These are phyloP conservation scores for Fusarium sp. DNA, from an alignment of 2,329 filamentous ascomycete species.

Conservation along the genomic window DNA sequence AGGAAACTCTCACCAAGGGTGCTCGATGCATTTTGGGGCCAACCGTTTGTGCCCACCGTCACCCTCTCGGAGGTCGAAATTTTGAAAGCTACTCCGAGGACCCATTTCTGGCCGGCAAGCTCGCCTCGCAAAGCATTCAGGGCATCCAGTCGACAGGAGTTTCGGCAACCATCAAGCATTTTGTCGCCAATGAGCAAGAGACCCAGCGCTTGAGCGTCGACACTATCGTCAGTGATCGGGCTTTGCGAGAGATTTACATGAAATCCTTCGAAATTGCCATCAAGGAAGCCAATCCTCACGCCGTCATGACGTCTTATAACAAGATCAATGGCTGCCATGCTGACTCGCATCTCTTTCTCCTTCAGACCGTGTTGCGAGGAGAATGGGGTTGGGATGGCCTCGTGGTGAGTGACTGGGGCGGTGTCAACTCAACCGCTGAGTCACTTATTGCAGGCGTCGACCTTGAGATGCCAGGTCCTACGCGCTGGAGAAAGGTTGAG, in stretches of 20 bases:
- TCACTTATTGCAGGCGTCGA: slow-evolving; percentile 23
- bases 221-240: slow-evolving; percentile 5
- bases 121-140: slow-evolving; percentile 44
- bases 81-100: slow-evolving; percentile 48
- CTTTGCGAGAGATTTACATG: slow-evolving; percentile 33
- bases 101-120: slow-evolving; percentile 52
- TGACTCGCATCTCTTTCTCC: slow-evolving; percentile 21
- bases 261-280: slow-evolving; percentile 40
- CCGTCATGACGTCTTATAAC: slow-evolving; percentile 42
- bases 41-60: slow-evolving; percentile 52
- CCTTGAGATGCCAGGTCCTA: no score
- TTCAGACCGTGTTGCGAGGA: slow-evolving; percentile 43
- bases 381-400: neutral
- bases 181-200: slow-evolving; percentile 47
- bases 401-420: slow-evolving; percentile 35
- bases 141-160: slow-evolving; percentile 52
- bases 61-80: slow-evolving; percentile 54
- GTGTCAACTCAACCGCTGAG: slow-evolving; percentile 32
- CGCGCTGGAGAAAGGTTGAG: slow-evolving; percentile 1
- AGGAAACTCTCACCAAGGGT: slow-evolving; percentile 66
- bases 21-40: slow-evolving; percentile 68
- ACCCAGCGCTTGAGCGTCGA: slow-evolving; percentile 16
- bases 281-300: slow-evolving; percentile 48
- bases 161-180: slow-evolving; percentile 19
- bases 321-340: slow-evolving; percentile 53